Evolutionary conservation across 2,329 filamentous ascomycete species (phyloP).

Genomic region (Alternaria metachromatica): DNA sequence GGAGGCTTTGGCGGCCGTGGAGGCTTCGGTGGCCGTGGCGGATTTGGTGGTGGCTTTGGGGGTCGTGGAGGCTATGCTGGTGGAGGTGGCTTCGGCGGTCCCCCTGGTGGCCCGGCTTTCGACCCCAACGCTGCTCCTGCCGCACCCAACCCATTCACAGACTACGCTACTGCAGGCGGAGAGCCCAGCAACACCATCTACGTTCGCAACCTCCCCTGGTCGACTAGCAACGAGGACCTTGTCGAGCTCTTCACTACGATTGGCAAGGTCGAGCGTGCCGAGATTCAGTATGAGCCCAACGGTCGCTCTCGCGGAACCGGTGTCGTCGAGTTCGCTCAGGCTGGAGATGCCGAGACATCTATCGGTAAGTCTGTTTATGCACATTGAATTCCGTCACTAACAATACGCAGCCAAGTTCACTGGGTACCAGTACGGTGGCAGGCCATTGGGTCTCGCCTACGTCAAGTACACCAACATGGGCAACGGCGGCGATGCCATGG

Average conservation of each 20-base stretch:
- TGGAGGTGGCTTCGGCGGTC: conserved; percentile 52
- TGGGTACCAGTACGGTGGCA: conserved; percentile 94
- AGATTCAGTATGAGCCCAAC: conserved; percentile 98
- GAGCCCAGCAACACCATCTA: conserved; percentile 87
- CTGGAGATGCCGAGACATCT: conserved; percentile 86
- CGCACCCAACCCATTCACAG: conserved; percentile 89
- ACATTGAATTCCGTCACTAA: conserved; percentile 26
- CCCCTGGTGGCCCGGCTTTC: conserved; percentile 46
- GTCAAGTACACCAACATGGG: conserved; percentile 86
- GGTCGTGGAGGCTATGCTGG: conserved; percentile 33
- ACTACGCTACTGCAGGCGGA: conserved; percentile 84
- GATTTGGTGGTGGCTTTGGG: conserved; percentile 57
- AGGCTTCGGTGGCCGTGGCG: conserved; percentile 62
- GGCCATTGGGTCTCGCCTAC: conserved; percentile 89
- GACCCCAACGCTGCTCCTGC: conserved; percentile 60
- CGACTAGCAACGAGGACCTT: conserved; percentile 96
- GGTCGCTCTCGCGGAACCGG: conserved; percentile 93
- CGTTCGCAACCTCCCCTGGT: conserved; percentile 98
- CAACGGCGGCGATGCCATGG: conserved; percentile 71
- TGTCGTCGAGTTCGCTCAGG: conserved; percentile 89
- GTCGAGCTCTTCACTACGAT: conserved; percentile 97
- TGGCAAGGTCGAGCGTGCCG: conserved; percentile 96
- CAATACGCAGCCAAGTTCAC: conserved; percentile 79
- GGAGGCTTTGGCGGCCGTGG: conserved; percentile 48
- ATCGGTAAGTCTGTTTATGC: conserved; percentile 64